Evolutionary conservation across 306 rosid species (phyloP).

Genomic region (Medicago ruthenica): DNA sequence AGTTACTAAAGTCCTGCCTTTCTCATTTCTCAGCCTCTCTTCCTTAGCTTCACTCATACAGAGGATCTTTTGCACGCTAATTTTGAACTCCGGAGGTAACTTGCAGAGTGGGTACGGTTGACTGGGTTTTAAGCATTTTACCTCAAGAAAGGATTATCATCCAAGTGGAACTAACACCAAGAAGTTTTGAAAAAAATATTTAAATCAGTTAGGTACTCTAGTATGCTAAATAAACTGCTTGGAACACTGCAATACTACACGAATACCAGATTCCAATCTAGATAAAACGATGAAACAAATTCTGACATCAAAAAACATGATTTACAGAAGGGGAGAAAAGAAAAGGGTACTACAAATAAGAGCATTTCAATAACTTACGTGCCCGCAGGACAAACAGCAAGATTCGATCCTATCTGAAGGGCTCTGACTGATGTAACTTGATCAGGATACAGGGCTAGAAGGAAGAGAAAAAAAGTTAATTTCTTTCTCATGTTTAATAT

Average conservation of each 20-base stretch:
- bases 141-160: too few species aligned
- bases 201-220: too few species aligned
- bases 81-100: too few species aligned
- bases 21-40: background rate
- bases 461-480: constrained; percentile 39
- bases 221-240: background rate
- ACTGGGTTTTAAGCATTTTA: too few species aligned
- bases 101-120: too few species aligned
- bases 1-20: background rate
- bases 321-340: constrained; percentile 11
- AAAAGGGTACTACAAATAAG: constrained; percentile 1
- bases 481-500: constrained; percentile 13
- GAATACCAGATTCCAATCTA: constrained; percentile 3
- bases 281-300: background rate
- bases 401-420: constrained; percentile 79
- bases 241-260: background rate
- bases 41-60: background rate
- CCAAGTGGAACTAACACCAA: too few species aligned
- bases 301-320: constrained; percentile 7
- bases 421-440: constrained; percentile 76
- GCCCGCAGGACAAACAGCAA: constrained; percentile 82
- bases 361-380: constrained; percentile 61
- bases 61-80: background rate
- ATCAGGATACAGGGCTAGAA: constrained; percentile 75
- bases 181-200: too few species aligned